Evolutionary conservation across 2,329 filamentous ascomycete genomes (phyloP), one percentile per base, ranked within the genome.

Genomic region (Coniella lustricola): DNA sequence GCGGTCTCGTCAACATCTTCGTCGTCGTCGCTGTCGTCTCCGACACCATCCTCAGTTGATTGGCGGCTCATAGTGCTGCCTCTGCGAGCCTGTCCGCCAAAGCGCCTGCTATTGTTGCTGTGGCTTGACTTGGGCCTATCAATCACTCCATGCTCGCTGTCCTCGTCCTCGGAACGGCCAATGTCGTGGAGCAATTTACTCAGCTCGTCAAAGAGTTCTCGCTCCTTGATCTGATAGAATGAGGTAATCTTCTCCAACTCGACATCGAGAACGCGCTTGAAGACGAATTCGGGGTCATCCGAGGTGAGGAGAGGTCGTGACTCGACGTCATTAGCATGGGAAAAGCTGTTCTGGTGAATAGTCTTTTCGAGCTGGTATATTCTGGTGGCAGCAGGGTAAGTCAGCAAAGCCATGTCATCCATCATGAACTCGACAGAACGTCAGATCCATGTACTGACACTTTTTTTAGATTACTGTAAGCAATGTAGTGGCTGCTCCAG

Each of bases 381-480:
- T 50, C 89, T 95, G 56, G 21, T 8, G 35, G 21, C 13, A 4
- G 36, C 8, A 39, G 38, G 14, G 31, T 40, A 35, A 47, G 50
- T 45, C 39, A 39, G 38, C 10, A 25, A 10, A 14, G 44, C 35
- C 37, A 54, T 41, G 20, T 46, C 35, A 14, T 25, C 18, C 33
- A 29, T 18, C 9, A 39, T 46, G n/a, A 12, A 40, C 16, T 22
- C 35, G 18, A 33, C n/a, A 22, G 20, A 29, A 38, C 18, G 36
- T 21, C 8, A 9, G 36, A 29, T 17, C 5, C 14, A 37, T 46
- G 75, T 86, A 62, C 67, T 29, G 25, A 94, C 89, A 96, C 79
- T 75, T 98, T 98, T 76, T 98, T 98, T 59, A 98, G 79, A 63
- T 96, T 97, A 72, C 90, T 96, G 70, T 98, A 98, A 52, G 90